These are phyloP conservation scores for Hysterangium stoloniferum DNA, from an alignment of 768 basidiomycete genomes.

Conservation along the genomic window DNA sequence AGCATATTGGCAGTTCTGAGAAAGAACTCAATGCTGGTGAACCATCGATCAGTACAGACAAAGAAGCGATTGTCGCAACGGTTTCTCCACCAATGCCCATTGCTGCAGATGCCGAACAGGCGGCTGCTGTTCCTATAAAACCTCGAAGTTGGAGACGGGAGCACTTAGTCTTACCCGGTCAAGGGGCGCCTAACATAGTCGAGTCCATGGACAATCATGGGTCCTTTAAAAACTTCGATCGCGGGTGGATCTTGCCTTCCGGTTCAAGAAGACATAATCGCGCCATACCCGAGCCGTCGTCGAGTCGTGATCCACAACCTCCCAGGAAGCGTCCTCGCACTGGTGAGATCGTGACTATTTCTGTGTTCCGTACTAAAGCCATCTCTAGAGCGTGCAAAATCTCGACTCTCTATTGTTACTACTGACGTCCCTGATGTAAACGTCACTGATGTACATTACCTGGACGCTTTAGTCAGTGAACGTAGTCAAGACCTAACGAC, in stretches of 20 bases:
- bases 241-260: conserved; percentile 80
- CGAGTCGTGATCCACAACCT: conserved; percentile 27
- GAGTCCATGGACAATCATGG: conserved; percentile 63
- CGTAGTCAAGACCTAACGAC: no score
- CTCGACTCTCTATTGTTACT: conserved; percentile 7
- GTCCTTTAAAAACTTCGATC: conserved; percentile 76
- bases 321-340: conserved; percentile 49
- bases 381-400: conserved; percentile 9
- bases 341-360: conserved; percentile 25
- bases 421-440: no score
- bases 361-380: conserved; percentile 1
- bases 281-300: conserved; percentile 13
- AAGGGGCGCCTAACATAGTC: conserved; percentile 46
- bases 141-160: conserved; percentile 3
- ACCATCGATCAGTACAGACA: conserved; percentile 20
- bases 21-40: conserved; percentile 14
- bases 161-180: conserved; percentile 18
- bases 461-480: no score
- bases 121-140: not conserved
- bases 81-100: not conserved
- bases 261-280: conserved; percentile 63
- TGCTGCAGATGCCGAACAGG: not conserved
- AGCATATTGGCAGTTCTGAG: not conserved
- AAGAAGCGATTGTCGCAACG: no score
- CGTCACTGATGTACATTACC: no score